Evolutionary conservation across 371 early-diverging fungal species (phyloP), one percentile per base, ranked within the genome.

Genomic region (Actinomucor elegans): DNA sequence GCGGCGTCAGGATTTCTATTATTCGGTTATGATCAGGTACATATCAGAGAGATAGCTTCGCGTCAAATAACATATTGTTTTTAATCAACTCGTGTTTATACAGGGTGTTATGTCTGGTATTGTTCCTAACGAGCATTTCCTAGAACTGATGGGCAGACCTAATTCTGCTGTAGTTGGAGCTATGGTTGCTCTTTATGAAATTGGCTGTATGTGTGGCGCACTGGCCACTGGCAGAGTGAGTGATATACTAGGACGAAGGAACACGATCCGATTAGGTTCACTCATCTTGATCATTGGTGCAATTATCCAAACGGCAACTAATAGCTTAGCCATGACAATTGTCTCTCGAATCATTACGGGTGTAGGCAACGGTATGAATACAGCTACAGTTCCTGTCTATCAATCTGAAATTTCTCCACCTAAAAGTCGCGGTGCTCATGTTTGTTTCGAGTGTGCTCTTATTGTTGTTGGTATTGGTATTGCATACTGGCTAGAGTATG

Each of bases 341-440:
- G 64, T 61, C 2, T 68, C 73, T 28, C 70, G 74, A 40, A 52
- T 74, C 24, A 55, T 72, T 21, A 61, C 57, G 36, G 79, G 79
- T 32, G 44, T 74, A n/a, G 78, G 78, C 8, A 61, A 66, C 35
- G 78, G 78, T 46, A 57, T 78, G 37, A 66, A 72, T 42, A 70
- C 66, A 23, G 64, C 71, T 29, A 64, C 60, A 11, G 61, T 75
- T 23, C 69, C 69, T 38, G 52, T 73, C 32, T 65, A 78, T 41
- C 78, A 72, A 52, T 67, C 78, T 23, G 78, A 74, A 46, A 66
- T 96, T 5, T 87, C 96, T 12, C 89, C 96, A 23, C 77, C 90
- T 14, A 73, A 82, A 28, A 68, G 69, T 21, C 64, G 79, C 57
- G 75, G 79, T 41, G 59, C 75, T 31, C 62, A 75, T 28, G 71